Base-by-base conservation (phyloP, 768 basidiomycete species). In the Lyophyllum atratum region DNA sequence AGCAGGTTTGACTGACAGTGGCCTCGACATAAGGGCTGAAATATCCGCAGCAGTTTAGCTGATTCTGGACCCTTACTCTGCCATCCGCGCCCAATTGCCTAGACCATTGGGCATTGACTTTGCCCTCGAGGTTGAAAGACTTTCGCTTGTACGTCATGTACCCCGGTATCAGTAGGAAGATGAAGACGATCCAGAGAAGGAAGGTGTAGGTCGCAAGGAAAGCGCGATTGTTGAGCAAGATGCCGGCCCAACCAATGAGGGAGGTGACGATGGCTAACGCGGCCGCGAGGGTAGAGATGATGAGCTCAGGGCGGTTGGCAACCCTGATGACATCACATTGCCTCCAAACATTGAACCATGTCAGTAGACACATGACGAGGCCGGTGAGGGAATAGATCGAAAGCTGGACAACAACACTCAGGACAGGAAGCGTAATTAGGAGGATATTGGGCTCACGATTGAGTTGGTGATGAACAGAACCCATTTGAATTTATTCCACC, bases 401-500 rank as follows among this genome's bases (percentile, higher is more conserved):
- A 52, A 91, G 77, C 71, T 75, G 43, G 49, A 39, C 9, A 31
- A 31, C 47, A 44, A 40, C 21, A 33, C 55, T 24, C 55, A 29
- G 11, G 26, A 19, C n/a, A 26, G 14, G 19, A 24, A 21, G 21
- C 21, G 28, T 17, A 25, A 11, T 31, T 10, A 21, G 40, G 25
- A 22, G 48, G 58, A 14, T 7, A 17, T 42, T 3, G 39, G 15
- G 64, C 72, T 48, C 44, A 77, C 73, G 29, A 85, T 31, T 29
- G 74, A 61, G 67, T 92, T 92, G 50, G 86, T 74, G 40, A 80
- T 44, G 67, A 92, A 87, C 25, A 93, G 70, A 17, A 75, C 74
- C 89, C 89, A 91, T 67, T 93, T 93, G 80, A 92, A 93, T 61
- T 77, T 79, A 67, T 85, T 93, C 91, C 91, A 93, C n/a, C 85